Evolutionary conservation across 148 eudicot species (phyloP), one percentile per base, ranked within the genome.

Genomic region (Rhododendron vialii): DNA sequence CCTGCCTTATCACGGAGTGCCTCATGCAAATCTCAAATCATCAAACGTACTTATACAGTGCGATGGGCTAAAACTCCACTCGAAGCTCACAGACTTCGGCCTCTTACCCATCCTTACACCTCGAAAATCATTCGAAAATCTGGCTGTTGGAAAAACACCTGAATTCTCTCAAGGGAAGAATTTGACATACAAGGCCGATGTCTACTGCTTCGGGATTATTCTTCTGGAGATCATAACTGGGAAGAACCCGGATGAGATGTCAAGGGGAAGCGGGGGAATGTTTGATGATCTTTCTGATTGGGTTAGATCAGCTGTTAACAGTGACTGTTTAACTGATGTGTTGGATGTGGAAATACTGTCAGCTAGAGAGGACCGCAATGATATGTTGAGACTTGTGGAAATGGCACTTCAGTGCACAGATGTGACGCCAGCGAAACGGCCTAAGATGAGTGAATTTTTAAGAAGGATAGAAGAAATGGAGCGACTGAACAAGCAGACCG

Each of bases 11-110:
- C 91, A 88, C 18, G 88, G 76, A 84, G 89, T 85, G 24, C 89
- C 93, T 45, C 93, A 92, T n/a, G 93, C 87, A 43, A 90, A 92
- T 85, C 88, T 92, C 50, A 92, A 90, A 86, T 92, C 93, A n/a
- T 86, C 92, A 20, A 92, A 92, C n/a, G 86, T 92, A 24, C 88
- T 92, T 11, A 43, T 90, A 63, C 84, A 89, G 3, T 50, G 20
- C 55, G 59, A 61, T 13, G 53, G 80, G 38, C 78, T 84, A 35
- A 90, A 81, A 24, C 36, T 51, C 87, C 88, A 76, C 6, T 73
- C 84, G 3, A 90, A 92, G 87, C 91, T 92, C 28, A 83, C 91
- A 35, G 93, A 89, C 75, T 92, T 88, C 74, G 92, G 92, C 26
- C 78, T 85, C 45, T 59, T 89, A 4, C 91, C 90, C 24, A 79